Evolutionary conservation across 1,139 yeast species (phyloP).

Genomic region (Candida dubliniensis): DNA sequence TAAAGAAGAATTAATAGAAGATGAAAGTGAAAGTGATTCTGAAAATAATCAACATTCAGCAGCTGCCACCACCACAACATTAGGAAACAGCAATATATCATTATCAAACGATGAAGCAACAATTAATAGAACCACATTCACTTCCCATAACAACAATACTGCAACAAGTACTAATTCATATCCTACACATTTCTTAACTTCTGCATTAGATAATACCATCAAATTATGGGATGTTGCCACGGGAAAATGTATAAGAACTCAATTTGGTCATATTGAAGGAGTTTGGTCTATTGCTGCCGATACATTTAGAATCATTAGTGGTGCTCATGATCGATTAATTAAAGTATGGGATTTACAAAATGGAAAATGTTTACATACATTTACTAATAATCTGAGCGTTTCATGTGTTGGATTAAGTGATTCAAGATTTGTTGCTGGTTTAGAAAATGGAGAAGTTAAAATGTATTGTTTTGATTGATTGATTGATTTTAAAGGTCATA

Average conservation of each 20-base stretch:
- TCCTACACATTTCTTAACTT: conserved; percentile 84
- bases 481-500: no score
- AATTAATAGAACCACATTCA: no score
- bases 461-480: conserved; percentile 71
- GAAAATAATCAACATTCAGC: conserved; percentile 16
- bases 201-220: conserved; percentile 90
- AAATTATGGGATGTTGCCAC: conserved; percentile 88
- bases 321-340: conserved; percentile 86
- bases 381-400: conserved; percentile 73
- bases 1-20: conserved; percentile 49
- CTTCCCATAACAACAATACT: no score
- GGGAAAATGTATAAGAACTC: conserved; percentile 87
- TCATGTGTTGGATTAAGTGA: conserved; percentile 89
- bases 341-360: conserved; percentile 96
- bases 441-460: conserved; percentile 81
- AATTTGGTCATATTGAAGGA: conserved; percentile 96
- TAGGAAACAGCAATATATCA: neutral
- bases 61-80: conserved; percentile 17
- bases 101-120: no score
- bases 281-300: conserved; percentile 97
- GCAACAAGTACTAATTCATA: conserved; percentile 9
- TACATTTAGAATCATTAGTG: conserved; percentile 88
- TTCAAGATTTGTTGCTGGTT: conserved; percentile 85
- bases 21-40: conserved; percentile 30
- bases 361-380: conserved; percentile 92